A percentile compares a stretch with the other conserved stretches of the same genome.
Evolutionary conservation across 2,329 filamentous ascomycete species (phyloP).

Genomic region (Beauveria asiatica): DNA sequence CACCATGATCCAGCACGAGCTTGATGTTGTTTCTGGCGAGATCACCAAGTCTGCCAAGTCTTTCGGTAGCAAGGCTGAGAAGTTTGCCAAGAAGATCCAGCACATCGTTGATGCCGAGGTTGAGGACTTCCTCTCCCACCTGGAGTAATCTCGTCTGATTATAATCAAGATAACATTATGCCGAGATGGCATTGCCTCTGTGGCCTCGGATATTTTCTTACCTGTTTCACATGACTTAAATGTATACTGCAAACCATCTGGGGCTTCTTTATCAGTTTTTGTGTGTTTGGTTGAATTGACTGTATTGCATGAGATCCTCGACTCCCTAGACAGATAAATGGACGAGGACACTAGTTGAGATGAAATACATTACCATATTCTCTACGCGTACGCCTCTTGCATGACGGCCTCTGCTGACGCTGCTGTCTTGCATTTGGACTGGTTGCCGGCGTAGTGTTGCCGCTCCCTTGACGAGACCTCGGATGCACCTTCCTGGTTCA

Average conservation of each 20-base stretch:
- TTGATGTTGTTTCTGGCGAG: slow-evolving; percentile 49
- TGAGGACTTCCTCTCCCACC: slow-evolving; percentile 48
- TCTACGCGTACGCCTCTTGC: neutral
- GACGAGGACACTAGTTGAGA: slow-evolving; percentile 4
- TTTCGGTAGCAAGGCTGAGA: slow-evolving; percentile 48
- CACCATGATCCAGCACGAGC: slow-evolving; percentile 49
- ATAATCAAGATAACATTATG: neutral
- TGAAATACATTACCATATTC: slow-evolving; percentile 9
- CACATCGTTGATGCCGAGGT: slow-evolving; percentile 54
- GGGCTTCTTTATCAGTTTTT: neutral
- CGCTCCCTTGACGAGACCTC: too few species aligned
- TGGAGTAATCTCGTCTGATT: slow-evolving; percentile 25
- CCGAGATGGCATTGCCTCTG: neutral
- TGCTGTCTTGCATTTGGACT: neutral
- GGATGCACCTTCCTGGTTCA: neutral
- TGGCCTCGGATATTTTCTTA: neutral
- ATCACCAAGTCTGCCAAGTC: slow-evolving; percentile 45
- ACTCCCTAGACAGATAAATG: neutral
- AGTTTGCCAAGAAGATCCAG: slow-evolving; percentile 56
- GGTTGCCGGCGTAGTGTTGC: neutral
- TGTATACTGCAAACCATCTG: slow-evolving; percentile 8
- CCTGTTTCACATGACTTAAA: slow-evolving; percentile 2
- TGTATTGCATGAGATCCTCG: neutral
- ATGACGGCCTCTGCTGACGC: too few species aligned
- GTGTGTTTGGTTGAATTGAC: neutral